Evolutionary conservation across 805 yeast genomes (phyloP).

Genomic region (Teunomyces atbi): DNA sequence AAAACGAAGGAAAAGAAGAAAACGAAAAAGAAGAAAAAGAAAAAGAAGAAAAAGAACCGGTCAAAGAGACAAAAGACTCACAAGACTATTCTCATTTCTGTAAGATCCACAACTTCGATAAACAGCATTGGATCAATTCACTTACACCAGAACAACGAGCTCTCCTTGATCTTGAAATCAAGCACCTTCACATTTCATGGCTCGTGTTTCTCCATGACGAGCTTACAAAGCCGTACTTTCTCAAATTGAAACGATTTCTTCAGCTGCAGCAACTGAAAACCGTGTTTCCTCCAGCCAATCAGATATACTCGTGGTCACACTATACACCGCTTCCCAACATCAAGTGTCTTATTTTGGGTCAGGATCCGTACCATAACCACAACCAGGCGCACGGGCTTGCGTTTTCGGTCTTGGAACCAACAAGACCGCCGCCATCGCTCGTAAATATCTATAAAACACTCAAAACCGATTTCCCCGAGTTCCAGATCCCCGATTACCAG

Average conservation of each 20-base stretch:
- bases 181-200: conserved; percentile 77
- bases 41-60: background rate
- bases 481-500: conserved; percentile 50
- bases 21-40: background rate
- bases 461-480: conserved; percentile 62
- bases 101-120: conserved; percentile 41
- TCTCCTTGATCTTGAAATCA: conserved; percentile 64
- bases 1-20: background rate
- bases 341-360: conserved; percentile 83
- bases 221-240: conserved; percentile 80
- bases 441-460: conserved; percentile 83
- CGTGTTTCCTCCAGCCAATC: conserved; percentile 74
- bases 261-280: conserved; percentile 45
- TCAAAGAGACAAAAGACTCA: background rate
- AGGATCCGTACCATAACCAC: conserved; percentile 91
- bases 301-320: conserved; percentile 90
- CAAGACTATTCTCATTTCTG: conserved; percentile 6
- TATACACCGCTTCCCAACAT: conserved; percentile 74
- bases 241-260: conserved; percentile 67
- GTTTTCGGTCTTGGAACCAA: conserved; percentile 81
- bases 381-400: conserved; percentile 98
- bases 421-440: conserved; percentile 80
- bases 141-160: conserved; percentile 48
- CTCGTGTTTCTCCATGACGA: conserved; percentile 64
- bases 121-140: conserved; percentile 47